phyloP scores from a whole-genome alignment of 768 basidiomycete genomes.

The Dendrothele bispora region DNA sequence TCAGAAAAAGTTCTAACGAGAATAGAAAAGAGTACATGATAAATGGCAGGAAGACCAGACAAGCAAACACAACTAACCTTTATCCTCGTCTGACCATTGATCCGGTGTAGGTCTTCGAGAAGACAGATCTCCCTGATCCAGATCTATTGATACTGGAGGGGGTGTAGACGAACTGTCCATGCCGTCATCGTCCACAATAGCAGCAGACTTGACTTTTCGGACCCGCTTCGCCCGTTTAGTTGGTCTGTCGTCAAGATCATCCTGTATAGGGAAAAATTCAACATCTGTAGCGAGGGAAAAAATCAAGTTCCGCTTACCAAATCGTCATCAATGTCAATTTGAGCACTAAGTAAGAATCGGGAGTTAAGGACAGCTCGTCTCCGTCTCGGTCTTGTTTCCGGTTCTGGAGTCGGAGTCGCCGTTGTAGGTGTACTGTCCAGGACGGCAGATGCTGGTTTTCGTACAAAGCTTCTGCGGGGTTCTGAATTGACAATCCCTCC shows the following conservation, averaged over 20 bases:
- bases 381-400: conserved; percentile 47
- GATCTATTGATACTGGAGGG: conserved; percentile 1
- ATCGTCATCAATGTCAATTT: conserved; percentile 31
- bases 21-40: conserved; percentile 11
- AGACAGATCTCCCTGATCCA: conserved; percentile 20
- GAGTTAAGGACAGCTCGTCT: conserved; percentile 33
- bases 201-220: conserved; percentile 41
- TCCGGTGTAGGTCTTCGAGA: conserved; percentile 9
- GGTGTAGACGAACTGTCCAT: conserved; percentile 33
- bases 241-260: conserved; percentile 36
- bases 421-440: conserved; percentile 49
- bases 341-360: conserved; percentile 25
- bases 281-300: not conserved
- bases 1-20: conserved; percentile 46
- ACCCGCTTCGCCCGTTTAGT: conserved; percentile 39
- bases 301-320: conserved; percentile 20
- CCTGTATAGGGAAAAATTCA: conserved; percentile 8
- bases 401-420: conserved; percentile 70
- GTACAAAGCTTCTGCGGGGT: conserved; percentile 29
- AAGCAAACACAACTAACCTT: conserved; percentile 39
- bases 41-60: not conserved
- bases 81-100: conserved; percentile 71
- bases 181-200: conserved; percentile 23
- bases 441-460: conserved; percentile 39
- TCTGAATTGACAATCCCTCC: not conserved